A percentile compares a stretch with the other conserved stretches of the same genome.
Evolutionary conservation across 2,329 filamentous ascomycete genomes (phyloP).

Genomic region (Elsinoe ampelina): DNA sequence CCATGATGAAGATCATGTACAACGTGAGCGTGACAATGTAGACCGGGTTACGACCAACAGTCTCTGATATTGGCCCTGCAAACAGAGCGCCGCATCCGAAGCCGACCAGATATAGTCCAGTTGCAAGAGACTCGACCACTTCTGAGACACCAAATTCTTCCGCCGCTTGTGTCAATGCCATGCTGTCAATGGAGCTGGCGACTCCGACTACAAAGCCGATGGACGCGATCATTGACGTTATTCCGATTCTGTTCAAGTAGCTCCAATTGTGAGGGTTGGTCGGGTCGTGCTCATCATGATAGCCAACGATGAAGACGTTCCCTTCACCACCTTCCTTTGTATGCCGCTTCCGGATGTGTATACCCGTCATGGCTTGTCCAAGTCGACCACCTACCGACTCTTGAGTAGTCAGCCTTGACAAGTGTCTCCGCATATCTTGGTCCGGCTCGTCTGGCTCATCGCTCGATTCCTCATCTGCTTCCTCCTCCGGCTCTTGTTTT

Average conservation of each 20-base stretch:
- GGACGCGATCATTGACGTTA: constrained; percentile 27
- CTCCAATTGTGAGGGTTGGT: constrained; percentile 32
- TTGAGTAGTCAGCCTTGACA: constrained; percentile 25
- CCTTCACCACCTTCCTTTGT: constrained; percentile 30
- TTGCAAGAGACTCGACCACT: constrained; percentile 43
- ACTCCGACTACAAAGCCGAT: constrained; percentile 45
- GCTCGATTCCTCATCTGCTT: constrained; percentile 15
- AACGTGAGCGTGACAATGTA: constrained; percentile 39
- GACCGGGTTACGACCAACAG: constrained; percentile 35
- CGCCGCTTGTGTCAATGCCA: constrained; percentile 38
- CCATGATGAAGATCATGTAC: constrained; percentile 43
- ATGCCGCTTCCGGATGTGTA: constrained; percentile 28
- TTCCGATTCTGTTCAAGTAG: constrained; percentile 22
- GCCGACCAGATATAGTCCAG: constrained; percentile 31
- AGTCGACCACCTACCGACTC: constrained; percentile 27
- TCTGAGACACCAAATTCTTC: constrained; percentile 40
- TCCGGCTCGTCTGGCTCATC: constrained; percentile 17
- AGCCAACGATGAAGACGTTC: constrained; percentile 32
- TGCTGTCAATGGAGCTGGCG: constrained; percentile 46
- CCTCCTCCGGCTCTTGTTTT: constrained; percentile 10
- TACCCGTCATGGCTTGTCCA: constrained; percentile 28
- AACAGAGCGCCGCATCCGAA: constrained; percentile 42
- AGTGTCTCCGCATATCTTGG: constrained; percentile 18
- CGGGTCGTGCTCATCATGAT: constrained; percentile 28
- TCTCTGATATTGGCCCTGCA: constrained; percentile 42